These are phyloP conservation scores for Tricholoma furcatifolium DNA, from an alignment of 768 basidiomycete species.

Conservation along the genomic window DNA sequence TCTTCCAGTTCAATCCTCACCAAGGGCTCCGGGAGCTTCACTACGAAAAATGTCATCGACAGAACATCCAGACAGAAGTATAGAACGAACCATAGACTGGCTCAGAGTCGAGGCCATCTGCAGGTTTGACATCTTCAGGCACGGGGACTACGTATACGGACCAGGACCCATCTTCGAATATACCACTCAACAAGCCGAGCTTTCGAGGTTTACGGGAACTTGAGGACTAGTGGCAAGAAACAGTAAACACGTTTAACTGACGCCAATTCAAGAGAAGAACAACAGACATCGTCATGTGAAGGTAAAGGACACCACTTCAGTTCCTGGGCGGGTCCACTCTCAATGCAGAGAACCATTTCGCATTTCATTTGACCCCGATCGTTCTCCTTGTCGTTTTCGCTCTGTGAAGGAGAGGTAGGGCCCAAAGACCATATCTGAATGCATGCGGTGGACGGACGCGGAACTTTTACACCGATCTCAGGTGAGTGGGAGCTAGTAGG, in stretches of 20 bases:
- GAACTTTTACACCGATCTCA: constrained; percentile 58
- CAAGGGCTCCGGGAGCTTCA: constrained; percentile 60
- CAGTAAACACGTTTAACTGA: neutral
- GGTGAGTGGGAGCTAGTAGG: constrained; percentile 65
- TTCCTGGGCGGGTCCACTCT: constrained; percentile 77
- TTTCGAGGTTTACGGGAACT: constrained; percentile 40
- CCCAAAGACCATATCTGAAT: constrained; percentile 85
- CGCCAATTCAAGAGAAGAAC: neutral
- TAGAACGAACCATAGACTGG: constrained; percentile 51
- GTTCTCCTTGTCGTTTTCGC: neutral
- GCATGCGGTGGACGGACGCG: constrained; percentile 57
- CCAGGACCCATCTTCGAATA: constrained; percentile 86
- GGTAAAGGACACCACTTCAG: constrained; percentile 95
- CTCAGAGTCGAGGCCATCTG: constrained; percentile 22
- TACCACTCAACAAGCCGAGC: constrained; percentile 80
- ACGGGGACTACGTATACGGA: constrained; percentile 79
- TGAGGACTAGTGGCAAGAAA: constrained; percentile 9
- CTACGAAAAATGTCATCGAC: constrained; percentile 32
- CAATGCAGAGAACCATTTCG: constrained; percentile 83
- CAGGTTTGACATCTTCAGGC: constrained; percentile 50
- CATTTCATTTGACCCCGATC: constrained; percentile 60
- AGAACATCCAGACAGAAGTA: neutral
- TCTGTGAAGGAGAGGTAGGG: constrained; percentile 11
- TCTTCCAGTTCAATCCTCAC: constrained; percentile 75
- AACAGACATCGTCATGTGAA: constrained; percentile 56